Conservation (phyloP, 805 yeast species). For the Starmerella vaccinii region DNA sequence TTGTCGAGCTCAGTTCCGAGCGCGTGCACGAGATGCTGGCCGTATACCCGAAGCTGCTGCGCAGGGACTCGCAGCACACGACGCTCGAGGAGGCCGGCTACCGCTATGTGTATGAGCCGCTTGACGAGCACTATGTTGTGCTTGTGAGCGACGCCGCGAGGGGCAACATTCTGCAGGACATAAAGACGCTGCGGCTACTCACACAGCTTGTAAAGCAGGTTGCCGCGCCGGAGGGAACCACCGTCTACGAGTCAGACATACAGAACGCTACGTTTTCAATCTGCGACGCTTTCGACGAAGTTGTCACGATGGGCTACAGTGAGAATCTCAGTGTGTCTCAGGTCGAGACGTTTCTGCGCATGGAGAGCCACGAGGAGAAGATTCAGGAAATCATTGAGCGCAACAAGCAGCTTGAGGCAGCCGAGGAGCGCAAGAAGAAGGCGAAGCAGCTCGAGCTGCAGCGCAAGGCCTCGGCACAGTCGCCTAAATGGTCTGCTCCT, state of each 20-base stretch:
- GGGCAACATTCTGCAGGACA: constrained; percentile 87
- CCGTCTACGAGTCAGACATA: constrained; percentile 64
- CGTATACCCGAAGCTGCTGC: constrained; percentile 69
- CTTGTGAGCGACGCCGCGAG: constrained; percentile 75
- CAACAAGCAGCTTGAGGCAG: constrained; percentile 93
- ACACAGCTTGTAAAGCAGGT: constrained; percentile 69
- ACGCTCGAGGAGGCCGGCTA: constrained; percentile 86
- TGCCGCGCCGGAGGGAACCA: constrained; percentile 30
- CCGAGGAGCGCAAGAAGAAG: constrained; percentile 90
- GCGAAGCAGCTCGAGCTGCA: constrained; percentile 66
- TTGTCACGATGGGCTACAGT: constrained; percentile 76
- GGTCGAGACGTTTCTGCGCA: constrained; percentile 78
- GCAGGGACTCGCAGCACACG: constrained; percentile 73
- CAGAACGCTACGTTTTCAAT: constrained; percentile 79
- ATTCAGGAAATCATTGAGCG: constrained; percentile 95
- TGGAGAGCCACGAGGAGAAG: constrained; percentile 98
- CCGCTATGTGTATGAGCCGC: constrained; percentile 89
- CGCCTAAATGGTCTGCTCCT: constrained; percentile 17
- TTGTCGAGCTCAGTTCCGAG: constrained; percentile 72
- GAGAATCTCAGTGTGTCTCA: constrained; percentile 77
- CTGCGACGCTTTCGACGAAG: constrained; percentile 86
- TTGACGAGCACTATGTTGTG: constrained; percentile 86
- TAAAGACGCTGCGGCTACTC: constrained; percentile 79
- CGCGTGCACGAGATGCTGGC: constrained; percentile 78
- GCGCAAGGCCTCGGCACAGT: constrained; percentile 35